Percentiles rank a stretch among this genome's conserved stretches.
Conservation (phyloP, 2,329 filamentous ascomycete species). For the Fusarium falciforme region DNA sequence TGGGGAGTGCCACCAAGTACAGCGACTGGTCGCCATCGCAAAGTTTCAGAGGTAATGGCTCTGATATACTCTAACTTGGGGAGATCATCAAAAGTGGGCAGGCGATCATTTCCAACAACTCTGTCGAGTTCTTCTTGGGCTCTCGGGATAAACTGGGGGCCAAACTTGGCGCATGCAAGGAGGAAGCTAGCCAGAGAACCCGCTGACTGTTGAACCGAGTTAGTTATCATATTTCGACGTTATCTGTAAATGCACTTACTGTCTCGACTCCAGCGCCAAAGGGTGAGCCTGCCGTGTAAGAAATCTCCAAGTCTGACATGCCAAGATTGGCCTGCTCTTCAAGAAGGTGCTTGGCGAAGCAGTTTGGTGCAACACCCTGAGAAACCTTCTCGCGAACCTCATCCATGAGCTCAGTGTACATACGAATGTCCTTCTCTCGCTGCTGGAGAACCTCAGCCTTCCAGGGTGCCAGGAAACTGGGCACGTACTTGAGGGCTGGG, state of each 20-base stretch:
- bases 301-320: conserved; percentile 56
- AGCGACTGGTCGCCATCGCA: conserved; percentile 56
- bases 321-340: conserved; percentile 53
- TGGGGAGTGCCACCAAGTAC: conserved; percentile 59
- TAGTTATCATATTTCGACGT: rapidly evolving
- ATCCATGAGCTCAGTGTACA: conserved; percentile 55
- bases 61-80: conserved; percentile 48
- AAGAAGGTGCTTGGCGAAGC: conserved; percentile 57
- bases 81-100: conserved; percentile 53
- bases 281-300: conserved; percentile 57
- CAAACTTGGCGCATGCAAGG: conserved; percentile 64
- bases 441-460: conserved; percentile 53
- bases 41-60: conserved; percentile 53
- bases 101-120: conserved; percentile 50
- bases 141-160: conserved; percentile 59
- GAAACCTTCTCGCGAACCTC: conserved; percentile 51
- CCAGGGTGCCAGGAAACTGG: conserved; percentile 53
- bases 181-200: conserved; percentile 62
- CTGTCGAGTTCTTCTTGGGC: conserved; percentile 53
- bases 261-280: conserved; percentile 60
- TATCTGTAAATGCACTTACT: conserved; percentile 35
- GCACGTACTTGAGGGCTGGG: conserved; percentile 53
- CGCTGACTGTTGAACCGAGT: conserved; percentile 48
- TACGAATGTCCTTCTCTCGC: conserved; percentile 50
- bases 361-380: conserved; percentile 48